phyloP scores from a whole-genome alignment of 2,329 filamentous ascomycete genomes.

The Rhynchosporium graminicola region DNA sequence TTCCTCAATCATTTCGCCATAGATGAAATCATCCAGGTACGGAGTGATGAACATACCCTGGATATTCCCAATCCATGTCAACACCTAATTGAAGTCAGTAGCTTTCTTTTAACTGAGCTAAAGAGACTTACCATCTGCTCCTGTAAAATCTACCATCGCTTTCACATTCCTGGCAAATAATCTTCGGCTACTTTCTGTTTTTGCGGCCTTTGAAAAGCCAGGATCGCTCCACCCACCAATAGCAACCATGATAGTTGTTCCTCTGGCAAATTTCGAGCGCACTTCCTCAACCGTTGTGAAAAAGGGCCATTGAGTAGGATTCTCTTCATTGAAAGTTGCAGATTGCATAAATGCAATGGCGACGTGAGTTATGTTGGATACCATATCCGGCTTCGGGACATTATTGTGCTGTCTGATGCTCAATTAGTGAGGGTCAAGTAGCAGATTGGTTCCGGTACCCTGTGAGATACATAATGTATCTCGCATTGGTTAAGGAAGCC shows the following conservation, averaged over 20 bases:
- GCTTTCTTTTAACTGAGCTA: not conserved
- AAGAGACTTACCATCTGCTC: slow-evolving; percentile 60
- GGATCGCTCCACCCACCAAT: slow-evolving; percentile 77
- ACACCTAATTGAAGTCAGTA: slow-evolving; percentile 33
- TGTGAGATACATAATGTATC: slow-evolving; percentile 37
- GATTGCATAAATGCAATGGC: slow-evolving; percentile 60
- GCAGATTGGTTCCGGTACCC: slow-evolving; percentile 24
- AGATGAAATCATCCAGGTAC: not conserved
- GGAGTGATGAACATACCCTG: slow-evolving; percentile 43
- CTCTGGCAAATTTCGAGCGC: slow-evolving; percentile 50
- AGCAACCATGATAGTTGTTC: slow-evolving; percentile 67
- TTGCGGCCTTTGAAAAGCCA: slow-evolving; percentile 62
- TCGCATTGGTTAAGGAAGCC: slow-evolving; percentile 23
- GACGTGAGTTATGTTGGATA: slow-evolving; percentile 56
- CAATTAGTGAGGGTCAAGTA: slow-evolving; percentile 7
- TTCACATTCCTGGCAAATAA: slow-evolving; percentile 65
- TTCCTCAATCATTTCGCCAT: no score
- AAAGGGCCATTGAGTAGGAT: slow-evolving; percentile 47
- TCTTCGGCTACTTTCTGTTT: slow-evolving; percentile 51
- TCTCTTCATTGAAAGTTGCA: slow-evolving; percentile 50
- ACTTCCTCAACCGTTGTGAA: slow-evolving; percentile 53
- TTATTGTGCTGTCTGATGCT: slow-evolving; percentile 40
- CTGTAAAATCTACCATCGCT: slow-evolving; percentile 59
- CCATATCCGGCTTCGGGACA: slow-evolving; percentile 32
- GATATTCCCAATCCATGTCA: slow-evolving; percentile 57